phyloP scores from a whole-genome alignment of 352 stramenopile genomes.

The Lagenidium sp. region DNA sequence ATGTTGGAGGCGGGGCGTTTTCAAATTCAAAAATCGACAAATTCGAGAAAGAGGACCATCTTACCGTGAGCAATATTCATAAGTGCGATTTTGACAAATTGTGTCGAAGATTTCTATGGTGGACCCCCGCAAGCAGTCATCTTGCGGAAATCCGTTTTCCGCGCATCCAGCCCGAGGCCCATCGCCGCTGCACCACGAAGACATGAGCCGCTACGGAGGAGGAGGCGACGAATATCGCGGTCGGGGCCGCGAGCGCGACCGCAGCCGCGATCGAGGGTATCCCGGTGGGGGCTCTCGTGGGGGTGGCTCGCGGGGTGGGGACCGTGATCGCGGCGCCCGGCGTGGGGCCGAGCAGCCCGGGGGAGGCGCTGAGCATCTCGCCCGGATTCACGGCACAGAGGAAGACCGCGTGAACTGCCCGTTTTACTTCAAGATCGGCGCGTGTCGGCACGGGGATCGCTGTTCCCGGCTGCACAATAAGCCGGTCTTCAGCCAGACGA shows the following conservation, averaged over 20 bases:
- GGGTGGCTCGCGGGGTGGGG: conserved; percentile 25
- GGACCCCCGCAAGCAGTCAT: too few species aligned
- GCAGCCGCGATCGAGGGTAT: conserved; percentile 59
- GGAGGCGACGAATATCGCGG: conserved; percentile 60
- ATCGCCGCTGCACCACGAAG: too few species aligned
- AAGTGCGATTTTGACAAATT: too few species aligned
- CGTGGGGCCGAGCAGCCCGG: conserved; percentile 57
- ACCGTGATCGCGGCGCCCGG: conserved; percentile 49
- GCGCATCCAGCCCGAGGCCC: too few species aligned
- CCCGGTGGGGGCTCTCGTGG: conserved; percentile 17
- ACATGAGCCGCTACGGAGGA: conserved; percentile 60
- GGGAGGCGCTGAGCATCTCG: conserved; percentile 92
- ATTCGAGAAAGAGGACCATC: too few species aligned
- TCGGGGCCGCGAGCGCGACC: conserved; percentile 55
- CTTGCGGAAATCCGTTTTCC: too few species aligned
- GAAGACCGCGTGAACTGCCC: conserved; percentile 98
- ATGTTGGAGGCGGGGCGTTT: too few species aligned
- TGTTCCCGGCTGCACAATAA: conserved; percentile 98
- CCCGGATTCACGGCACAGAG: conserved; percentile 97
- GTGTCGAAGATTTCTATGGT: too few species aligned
- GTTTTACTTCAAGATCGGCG: conserved; percentile 99
- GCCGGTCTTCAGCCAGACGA: conserved; percentile 97
- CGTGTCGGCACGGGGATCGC: conserved; percentile 97
- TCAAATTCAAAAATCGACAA: too few species aligned
- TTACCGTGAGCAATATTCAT: too few species aligned